A percentile compares a stretch with the other conserved stretches of the same genome.
phyloP scores from a whole-genome alignment of 352 stramenopile species.

The Phytophthora meadii region DNA sequence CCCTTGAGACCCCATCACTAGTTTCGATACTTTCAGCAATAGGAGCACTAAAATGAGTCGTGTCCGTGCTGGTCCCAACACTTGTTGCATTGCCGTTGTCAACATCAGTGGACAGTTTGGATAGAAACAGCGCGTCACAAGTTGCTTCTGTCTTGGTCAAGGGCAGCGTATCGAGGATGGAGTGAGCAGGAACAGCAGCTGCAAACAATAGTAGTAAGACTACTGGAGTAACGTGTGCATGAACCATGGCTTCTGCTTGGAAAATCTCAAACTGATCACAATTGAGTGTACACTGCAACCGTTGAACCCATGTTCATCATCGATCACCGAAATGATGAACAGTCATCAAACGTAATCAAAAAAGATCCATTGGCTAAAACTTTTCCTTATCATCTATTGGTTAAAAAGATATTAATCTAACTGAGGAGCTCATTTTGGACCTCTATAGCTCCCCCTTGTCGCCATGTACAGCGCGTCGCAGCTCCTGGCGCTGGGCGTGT shows the following conservation, averaged over 20 bases:
- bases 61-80: neutral
- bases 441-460: neutral
- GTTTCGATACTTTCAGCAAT: neutral
- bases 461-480: slow-evolving; percentile 74
- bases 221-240: neutral
- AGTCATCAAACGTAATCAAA: neutral
- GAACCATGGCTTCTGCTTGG: slow-evolving; percentile 1
- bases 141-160: slow-evolving; percentile 1
- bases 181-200: neutral
- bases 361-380: no score
- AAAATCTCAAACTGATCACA: slow-evolving; percentile 5
- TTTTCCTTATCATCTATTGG: slow-evolving; percentile 3
- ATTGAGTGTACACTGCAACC: neutral
- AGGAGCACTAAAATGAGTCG: neutral
- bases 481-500: slow-evolving; percentile 60
- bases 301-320: slow-evolving; percentile 23
- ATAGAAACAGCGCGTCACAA: slow-evolving; percentile 19
- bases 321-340: slow-evolving; percentile 34
- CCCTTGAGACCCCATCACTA: neutral
- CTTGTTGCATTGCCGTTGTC: neutral
- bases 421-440: neutral
- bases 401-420: neutral
- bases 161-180: slow-evolving; percentile 5
- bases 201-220: neutral
- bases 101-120: slow-evolving; percentile 11